A percentile compares a stretch with the other conserved stretches of the same genome.
Evolutionary conservation across 495 filamentous ascomycete species (phyloP).

Genomic region (Lentithecium fluviatile): DNA sequence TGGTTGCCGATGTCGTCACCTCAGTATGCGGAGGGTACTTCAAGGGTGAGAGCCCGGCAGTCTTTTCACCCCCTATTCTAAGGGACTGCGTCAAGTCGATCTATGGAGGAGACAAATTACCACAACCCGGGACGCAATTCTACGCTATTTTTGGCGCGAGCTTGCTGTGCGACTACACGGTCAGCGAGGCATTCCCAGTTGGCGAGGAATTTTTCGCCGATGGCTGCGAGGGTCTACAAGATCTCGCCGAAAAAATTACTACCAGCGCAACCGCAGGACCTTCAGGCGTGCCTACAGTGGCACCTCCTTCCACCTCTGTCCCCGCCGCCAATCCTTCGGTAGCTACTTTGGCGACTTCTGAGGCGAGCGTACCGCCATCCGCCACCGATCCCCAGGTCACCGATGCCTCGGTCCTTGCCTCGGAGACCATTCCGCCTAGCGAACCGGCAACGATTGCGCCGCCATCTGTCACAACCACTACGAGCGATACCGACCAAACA

Average conservation of each 20-base stretch:
- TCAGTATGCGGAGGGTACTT: constrained; percentile 27
- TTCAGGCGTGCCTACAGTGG: neutral
- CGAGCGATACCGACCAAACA: too few relatives aligned
- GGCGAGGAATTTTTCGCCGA: constrained; percentile 21
- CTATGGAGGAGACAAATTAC: constrained; percentile 18
- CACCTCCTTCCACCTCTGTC: neutral
- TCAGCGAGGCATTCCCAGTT: constrained; percentile 23
- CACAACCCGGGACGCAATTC: constrained; percentile 15
- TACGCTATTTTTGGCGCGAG: constrained; percentile 26
- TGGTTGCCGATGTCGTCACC: constrained; percentile 24
- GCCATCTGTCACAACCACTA: too few relatives aligned
- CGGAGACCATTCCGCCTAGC: too few relatives aligned
- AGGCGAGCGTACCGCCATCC: neutral
- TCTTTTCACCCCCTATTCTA: constrained; percentile 18
- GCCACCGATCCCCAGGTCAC: neutral
- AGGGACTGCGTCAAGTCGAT: constrained; percentile 25
- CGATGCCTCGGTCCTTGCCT: too few relatives aligned
- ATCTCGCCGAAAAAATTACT: constrained; percentile 6
- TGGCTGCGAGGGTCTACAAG: constrained; percentile 24
- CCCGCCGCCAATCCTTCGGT: neutral
- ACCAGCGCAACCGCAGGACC: constrained; percentile 12
- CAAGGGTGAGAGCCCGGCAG: constrained; percentile 9
- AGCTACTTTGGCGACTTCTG: neutral
- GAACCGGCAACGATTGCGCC: too few relatives aligned
- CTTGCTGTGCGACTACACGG: constrained; percentile 25